Base-by-base conservation (phyloP, 306 rosid genomes). In the Inga oerstediana region DNA sequence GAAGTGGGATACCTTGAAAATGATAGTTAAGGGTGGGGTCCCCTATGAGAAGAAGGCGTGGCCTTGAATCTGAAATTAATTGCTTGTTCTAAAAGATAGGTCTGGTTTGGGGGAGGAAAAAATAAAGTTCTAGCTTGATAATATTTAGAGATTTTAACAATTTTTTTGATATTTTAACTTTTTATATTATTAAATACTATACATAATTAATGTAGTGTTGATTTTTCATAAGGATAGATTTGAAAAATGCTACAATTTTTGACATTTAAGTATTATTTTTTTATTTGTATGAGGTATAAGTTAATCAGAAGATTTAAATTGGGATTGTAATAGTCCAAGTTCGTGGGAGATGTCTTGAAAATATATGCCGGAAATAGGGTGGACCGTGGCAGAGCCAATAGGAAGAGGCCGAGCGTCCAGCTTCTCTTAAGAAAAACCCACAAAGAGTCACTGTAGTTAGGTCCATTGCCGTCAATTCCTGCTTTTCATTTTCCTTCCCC, bases 391-490 rank as follows among this genome's bases (percentile, higher is more conserved):
- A 10, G 35, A 24, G 20, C n/a, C 12, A 15, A 56, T 56, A 32
- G 10, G 35, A 19, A 54, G 46, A 43, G 14, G 45, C 49, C 10
- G 30, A 11, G 56, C 6, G 75, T 46, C 45, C 19, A 74, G 15
- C 61, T 20, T 58, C 27, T 49, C 14, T 1, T 20, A 58, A 24
- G 69, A 44, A 67, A 75, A 51, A 30, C 72, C 24, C 15, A 30
- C 66, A 45, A 41, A n/a, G 19, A 54, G 22, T 46, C 43, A 78
- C n/a, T n/a, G 41, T n/a, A 54, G 69, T 58, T 84, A 80, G 87
- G 84, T 80, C 62, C 30, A 27, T 27, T 27, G 30, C 70, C 59
- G 34, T 37, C 46, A 49, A 20, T 8, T 16, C 64, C 46, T 15
- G 32, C 56, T 54, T 75, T 35, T 68, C 17, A 61, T 4, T 10